Conservation (phyloP, 257 asterid genomes). For the Fraxinus pennsylvanica region DNA sequence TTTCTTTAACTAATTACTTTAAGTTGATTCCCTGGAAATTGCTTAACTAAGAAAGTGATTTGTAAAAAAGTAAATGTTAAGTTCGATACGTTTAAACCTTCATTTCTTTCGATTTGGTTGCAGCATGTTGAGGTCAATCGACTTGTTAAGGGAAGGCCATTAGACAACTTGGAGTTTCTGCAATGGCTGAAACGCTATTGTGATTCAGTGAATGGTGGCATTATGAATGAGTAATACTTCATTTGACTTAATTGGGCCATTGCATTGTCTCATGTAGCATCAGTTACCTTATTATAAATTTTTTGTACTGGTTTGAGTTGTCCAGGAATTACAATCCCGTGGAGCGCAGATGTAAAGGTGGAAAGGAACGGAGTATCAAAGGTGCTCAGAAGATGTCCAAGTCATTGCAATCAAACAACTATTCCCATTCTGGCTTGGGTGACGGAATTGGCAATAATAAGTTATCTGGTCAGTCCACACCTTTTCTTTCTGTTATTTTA, state of each 20-base stretch:
- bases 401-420: constrained; percentile 70
- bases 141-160: constrained; percentile 85
- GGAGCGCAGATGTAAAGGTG: constrained; percentile 82
- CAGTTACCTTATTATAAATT: constrained; percentile 15
- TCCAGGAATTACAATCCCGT: constrained; percentile 79
- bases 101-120: constrained; percentile 19
- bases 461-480: constrained; percentile 41
- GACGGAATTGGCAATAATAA: constrained; percentile 45
- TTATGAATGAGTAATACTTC: constrained; percentile 67
- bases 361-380: constrained; percentile 60
- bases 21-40: not conserved
- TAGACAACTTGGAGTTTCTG: constrained; percentile 93
- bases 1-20: no score
- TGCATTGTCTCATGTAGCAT: not conserved
- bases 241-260: constrained; percentile 13
- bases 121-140: constrained; percentile 96
- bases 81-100: not conserved
- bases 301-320: constrained; percentile 27
- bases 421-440: constrained; percentile 41
- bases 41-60: not conserved
- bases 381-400: constrained; percentile 58
- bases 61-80: no score
- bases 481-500: constrained; percentile 1
- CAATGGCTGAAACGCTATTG: constrained; percentile 96
- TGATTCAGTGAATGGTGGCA: constrained; percentile 85